These are phyloP conservation scores for Cudoniella acicularis DNA, from an alignment of 495 filamentous ascomycete genomes.

Conservation along the genomic window DNA sequence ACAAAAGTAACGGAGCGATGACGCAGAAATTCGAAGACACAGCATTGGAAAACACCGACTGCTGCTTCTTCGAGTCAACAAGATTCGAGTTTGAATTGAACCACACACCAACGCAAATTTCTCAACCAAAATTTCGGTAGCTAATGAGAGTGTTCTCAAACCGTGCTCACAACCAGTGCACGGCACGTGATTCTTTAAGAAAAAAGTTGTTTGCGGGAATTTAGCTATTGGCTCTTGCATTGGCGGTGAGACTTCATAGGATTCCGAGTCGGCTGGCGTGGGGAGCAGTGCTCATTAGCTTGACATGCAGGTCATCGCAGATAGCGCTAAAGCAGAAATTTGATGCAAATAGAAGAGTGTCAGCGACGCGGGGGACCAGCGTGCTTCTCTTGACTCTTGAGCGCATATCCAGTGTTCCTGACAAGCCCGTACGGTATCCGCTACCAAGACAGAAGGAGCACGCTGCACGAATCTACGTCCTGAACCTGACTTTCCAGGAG, in stretches of 20 bases:
- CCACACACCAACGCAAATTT: too few species aligned
- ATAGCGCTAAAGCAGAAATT: not conserved
- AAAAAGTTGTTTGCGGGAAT: too few species aligned
- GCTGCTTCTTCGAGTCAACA: too few species aligned
- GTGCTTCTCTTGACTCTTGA: not conserved
- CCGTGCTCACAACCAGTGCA: too few species aligned
- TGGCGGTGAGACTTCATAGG: not conserved
- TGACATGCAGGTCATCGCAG: conserved; percentile 1
- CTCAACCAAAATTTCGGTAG: too few species aligned
- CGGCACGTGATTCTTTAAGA: too few species aligned
- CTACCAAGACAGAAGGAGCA: not conserved
- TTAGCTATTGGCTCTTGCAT: too few species aligned
- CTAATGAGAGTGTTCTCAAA: too few species aligned
- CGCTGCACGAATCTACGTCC: not conserved
- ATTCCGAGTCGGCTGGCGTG: not conserved
- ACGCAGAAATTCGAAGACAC: too few species aligned
- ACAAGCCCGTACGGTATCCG: not conserved
- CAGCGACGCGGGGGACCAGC: not conserved
- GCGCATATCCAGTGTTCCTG: not conserved
- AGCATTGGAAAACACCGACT: too few species aligned
- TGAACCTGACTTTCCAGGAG: not conserved
- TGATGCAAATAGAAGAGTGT: not conserved
- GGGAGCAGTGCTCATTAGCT: not conserved
- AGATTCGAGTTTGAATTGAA: too few species aligned
- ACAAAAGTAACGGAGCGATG: too few species aligned